These are phyloP conservation scores for Akanthomyces uredinophilus DNA, from an alignment of 2,329 filamentous ascomycete genomes.

Conservation along the genomic window DNA sequence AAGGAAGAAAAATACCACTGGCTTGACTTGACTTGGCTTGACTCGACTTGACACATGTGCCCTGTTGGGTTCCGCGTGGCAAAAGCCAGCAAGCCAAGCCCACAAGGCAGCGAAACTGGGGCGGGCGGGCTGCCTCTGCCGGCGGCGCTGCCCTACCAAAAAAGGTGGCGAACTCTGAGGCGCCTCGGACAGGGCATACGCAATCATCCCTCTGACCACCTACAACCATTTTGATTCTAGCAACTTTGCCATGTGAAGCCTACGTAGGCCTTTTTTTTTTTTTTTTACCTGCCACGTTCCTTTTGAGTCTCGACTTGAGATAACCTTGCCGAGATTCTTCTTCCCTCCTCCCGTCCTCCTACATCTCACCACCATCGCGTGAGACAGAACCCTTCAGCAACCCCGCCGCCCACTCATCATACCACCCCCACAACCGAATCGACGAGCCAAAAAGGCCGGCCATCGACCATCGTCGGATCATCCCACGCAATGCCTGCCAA, in stretches of 20 bases:
- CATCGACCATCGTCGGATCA: not conserved
- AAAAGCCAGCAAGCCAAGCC: not conserved
- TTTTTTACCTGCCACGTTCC: not conserved
- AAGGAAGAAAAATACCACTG: not conserved
- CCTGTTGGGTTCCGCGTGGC: not conserved
- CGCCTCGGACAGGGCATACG: slow-evolving; percentile 15
- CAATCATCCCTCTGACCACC: slow-evolving; percentile 10
- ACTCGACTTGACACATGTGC: not conserved
- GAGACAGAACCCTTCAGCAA: not conserved
- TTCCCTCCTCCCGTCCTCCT: not conserved
- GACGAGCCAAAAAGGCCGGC: not conserved
- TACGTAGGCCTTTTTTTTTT: slow-evolving; percentile 1
- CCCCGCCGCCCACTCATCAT: slow-evolving; percentile 4
- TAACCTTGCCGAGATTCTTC: not conserved
- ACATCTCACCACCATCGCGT: not conserved
- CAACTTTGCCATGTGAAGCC: slow-evolving; percentile 9
- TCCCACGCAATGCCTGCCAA: slow-evolving; percentile 48
- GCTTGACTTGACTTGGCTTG: too few species aligned
- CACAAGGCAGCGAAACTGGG: not conserved
- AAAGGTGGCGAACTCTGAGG: slow-evolving; percentile 7
- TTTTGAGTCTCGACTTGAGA: not conserved
- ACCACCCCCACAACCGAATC: not conserved
- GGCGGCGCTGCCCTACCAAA: not conserved
- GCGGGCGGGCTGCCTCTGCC: not conserved
- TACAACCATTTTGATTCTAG: not conserved